Percentiles rank a stretch among this genome's conserved stretches.
Conservation (phyloP, 1,284 basidiomycete genomes). For the Exsudoporus floridanus region DNA sequence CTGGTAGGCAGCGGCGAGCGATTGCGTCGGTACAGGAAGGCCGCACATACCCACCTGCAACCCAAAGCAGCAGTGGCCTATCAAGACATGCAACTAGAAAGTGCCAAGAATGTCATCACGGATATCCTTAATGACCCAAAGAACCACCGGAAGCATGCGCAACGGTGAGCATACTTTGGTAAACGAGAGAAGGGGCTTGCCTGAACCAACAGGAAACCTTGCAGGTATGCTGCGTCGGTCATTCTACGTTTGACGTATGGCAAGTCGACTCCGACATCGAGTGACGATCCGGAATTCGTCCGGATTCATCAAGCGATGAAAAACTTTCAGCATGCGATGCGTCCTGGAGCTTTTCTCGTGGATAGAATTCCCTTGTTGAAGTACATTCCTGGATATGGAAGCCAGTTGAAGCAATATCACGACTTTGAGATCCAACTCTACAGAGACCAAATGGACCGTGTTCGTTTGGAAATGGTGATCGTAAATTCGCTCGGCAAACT, state of each 20-base stretch:
- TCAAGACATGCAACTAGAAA: constrained; percentile 35
- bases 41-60: constrained; percentile 41
- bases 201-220: background rate
- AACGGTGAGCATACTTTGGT: constrained; percentile 23
- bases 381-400: constrained; percentile 32
- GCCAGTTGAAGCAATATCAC: constrained; percentile 41
- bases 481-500: background rate
- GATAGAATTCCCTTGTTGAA: constrained; percentile 57
- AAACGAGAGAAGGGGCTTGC: too few relatives aligned
- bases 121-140: constrained; percentile 41
- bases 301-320: constrained; percentile 50
- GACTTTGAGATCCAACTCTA: constrained; percentile 56
- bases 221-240: constrained; percentile 61
- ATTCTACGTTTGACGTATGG: constrained; percentile 68
- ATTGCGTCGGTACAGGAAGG: constrained; percentile 33
- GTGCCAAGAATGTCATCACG: constrained; percentile 38
- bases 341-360: constrained; percentile 54
- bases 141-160: constrained; percentile 35
- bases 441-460: constrained; percentile 46
- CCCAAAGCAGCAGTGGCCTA: constrained; percentile 35
- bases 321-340: constrained; percentile 49
- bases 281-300: constrained; percentile 56
- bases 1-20: constrained; percentile 26
- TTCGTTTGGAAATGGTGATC: constrained; percentile 46
- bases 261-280: constrained; percentile 47